Evolutionary conservation across 805 yeast genomes (phyloP).

Genomic region (Jamesozyma jinghongensis): DNA sequence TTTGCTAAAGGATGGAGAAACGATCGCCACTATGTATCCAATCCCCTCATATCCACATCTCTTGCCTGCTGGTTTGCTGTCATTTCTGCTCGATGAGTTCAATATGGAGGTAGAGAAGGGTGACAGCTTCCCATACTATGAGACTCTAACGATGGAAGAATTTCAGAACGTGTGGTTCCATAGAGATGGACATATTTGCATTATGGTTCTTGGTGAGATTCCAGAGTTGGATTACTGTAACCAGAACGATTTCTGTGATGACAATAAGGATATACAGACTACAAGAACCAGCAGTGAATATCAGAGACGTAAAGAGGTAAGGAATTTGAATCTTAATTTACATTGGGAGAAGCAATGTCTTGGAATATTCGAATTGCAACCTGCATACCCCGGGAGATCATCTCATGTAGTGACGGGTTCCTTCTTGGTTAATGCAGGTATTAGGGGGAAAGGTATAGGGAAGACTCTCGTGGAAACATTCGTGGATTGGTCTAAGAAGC

Average conservation of each 20-base stretch:
- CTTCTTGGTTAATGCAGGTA: constrained; percentile 85
- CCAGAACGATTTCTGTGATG: neutral
- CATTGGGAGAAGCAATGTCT: constrained; percentile 92
- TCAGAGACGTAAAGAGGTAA: constrained; percentile 20
- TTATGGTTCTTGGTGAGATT: constrained; percentile 70
- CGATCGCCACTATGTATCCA: constrained; percentile 90
- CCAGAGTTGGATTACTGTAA: constrained; percentile 35
- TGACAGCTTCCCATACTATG: constrained; percentile 79
- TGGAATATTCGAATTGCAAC: constrained; percentile 77
- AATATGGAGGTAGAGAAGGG: constrained; percentile 89
- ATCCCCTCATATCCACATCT: constrained; percentile 47
- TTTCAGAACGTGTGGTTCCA: constrained; percentile 80
- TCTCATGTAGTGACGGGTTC: constrained; percentile 89
- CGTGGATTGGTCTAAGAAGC: constrained; percentile 80
- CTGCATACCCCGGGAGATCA: constrained; percentile 87
- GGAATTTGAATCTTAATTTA: constrained; percentile 30
- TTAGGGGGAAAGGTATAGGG: constrained; percentile 88
- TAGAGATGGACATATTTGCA: constrained; percentile 38
- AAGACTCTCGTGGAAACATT: constrained; percentile 74
- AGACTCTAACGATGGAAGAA: constrained; percentile 62
- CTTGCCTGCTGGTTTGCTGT: constrained; percentile 68
- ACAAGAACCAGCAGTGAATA: constrained; percentile 22
- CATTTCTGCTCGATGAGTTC: constrained; percentile 82
- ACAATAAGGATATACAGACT: constrained; percentile 6
- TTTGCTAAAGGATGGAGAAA: constrained; percentile 75